Percentiles rank a stretch among this genome's conserved stretches.
Conservation (phyloP, 2,329 filamentous ascomycete genomes). For the Cryphonectria japonica region DNA sequence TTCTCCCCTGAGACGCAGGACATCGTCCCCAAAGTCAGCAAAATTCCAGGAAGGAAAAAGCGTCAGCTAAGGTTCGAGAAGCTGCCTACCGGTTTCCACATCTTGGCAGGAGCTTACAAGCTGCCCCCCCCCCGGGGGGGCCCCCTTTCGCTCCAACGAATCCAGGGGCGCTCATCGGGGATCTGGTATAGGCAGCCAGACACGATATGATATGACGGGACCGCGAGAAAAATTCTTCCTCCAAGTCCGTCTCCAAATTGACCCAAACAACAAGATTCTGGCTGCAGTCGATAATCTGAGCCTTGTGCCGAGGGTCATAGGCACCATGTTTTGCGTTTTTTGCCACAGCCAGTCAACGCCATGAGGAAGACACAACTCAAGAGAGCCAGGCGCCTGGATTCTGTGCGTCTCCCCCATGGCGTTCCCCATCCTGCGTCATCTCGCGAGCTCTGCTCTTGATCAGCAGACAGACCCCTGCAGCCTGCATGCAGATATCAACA, state of each 20-base stretch:
- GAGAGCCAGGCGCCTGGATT: no score
- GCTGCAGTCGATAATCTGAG: slow-evolving; percentile 63
- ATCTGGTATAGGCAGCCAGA: slow-evolving; percentile 42
- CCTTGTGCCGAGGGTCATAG: slow-evolving; percentile 56
- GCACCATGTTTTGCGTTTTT: slow-evolving; percentile 26
- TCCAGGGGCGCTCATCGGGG: slow-evolving; percentile 46
- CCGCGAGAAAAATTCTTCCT: slow-evolving; percentile 55
- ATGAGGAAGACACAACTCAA: no score
- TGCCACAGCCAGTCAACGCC: not conserved
- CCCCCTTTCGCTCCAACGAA: slow-evolving; percentile 12
- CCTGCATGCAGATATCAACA: no score
- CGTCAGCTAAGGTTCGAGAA: not conserved
- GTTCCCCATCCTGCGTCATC: no score
- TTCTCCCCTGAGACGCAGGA: no score
- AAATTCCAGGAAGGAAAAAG: not conserved
- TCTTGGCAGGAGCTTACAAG: slow-evolving; percentile 17
- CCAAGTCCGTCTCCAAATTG: slow-evolving; percentile 31
- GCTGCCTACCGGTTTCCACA: slow-evolving; percentile 41
- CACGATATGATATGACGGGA: slow-evolving; percentile 52
- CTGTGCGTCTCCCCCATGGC: no score
- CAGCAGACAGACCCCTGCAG: no score
- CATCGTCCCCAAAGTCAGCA: not conserved
- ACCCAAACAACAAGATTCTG: slow-evolving; percentile 70
- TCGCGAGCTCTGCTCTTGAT: no score
- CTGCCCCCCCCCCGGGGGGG: no score